Percentiles rank a stretch among this genome's conserved stretches.
phyloP scores from a whole-genome alignment of 371 early-diverging fungal genomes.

The Mortierella sp. region DNA sequence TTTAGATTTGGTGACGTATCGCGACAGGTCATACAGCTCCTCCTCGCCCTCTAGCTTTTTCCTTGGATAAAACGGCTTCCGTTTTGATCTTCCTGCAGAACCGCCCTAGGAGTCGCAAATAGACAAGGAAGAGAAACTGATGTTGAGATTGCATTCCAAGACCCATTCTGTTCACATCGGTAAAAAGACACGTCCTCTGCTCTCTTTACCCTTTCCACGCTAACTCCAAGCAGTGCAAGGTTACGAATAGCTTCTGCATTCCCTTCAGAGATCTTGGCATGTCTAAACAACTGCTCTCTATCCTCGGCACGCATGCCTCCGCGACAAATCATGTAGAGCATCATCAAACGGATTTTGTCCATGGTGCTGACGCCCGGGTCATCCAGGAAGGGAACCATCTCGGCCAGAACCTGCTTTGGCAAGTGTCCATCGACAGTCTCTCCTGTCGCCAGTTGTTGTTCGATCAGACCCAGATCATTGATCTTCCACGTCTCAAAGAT shows the following conservation, averaged over 20 bases:
- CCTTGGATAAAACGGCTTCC: slow-evolving; percentile 44
- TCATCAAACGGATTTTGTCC: slow-evolving; percentile 89
- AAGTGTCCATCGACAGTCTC: slow-evolving; percentile 84
- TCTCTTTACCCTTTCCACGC: slow-evolving; percentile 43
- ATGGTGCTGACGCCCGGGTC: slow-evolving; percentile 54
- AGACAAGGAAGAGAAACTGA: not conserved
- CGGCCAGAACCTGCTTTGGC: slow-evolving; percentile 80
- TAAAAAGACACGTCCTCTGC: not conserved
- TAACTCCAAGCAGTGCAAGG: slow-evolving; percentile 76
- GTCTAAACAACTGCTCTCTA: slow-evolving; percentile 73
- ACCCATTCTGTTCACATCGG: not conserved
- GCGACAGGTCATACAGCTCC: slow-evolving; percentile 73
- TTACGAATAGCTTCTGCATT: slow-evolving; percentile 86
- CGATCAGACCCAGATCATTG: slow-evolving; percentile 77
- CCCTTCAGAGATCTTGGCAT: slow-evolving; percentile 79
- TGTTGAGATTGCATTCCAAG: not conserved
- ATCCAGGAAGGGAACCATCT: slow-evolving; percentile 71
- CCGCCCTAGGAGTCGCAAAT: slow-evolving; percentile 27
- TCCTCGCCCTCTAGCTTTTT: slow-evolving; percentile 65
- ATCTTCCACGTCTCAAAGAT: slow-evolving; percentile 81
- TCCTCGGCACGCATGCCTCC: slow-evolving; percentile 74
- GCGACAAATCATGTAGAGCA: slow-evolving; percentile 85
- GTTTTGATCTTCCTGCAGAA: slow-evolving; percentile 21
- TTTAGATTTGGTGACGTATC: slow-evolving; percentile 77
- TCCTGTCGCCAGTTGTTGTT: slow-evolving; percentile 92